phyloP scores from a whole-genome alignment of 495 filamentous ascomycete genomes.

The Aspergillus indologenus region DNA sequence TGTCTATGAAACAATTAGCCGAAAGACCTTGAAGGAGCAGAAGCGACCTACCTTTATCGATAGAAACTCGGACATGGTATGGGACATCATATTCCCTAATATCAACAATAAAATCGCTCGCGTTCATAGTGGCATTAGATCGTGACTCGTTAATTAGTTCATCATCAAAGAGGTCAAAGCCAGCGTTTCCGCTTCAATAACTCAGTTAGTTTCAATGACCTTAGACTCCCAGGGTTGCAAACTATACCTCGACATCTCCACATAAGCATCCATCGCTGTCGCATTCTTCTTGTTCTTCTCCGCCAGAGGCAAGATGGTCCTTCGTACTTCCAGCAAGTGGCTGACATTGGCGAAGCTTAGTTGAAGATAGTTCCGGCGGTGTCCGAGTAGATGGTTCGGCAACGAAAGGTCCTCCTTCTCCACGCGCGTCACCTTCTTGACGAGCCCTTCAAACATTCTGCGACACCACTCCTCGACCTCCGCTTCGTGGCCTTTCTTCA shows the following conservation, averaged over 20 bases:
- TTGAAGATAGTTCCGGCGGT: conserved; percentile 80
- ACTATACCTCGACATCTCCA: conserved; percentile 84
- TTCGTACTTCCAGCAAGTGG: conserved; percentile 79
- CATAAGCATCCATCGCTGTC: conserved; percentile 97
- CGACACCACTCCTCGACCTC: conserved; percentile 97
- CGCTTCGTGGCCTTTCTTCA: conserved; percentile 79
- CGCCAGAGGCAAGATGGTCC: conserved; percentile 81
- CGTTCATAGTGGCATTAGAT: conserved; percentile 77
- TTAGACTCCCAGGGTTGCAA: not conserved
- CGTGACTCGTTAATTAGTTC: conserved; percentile 80
- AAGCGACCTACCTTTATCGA: conserved; percentile 72
- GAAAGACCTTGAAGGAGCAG: not conserved
- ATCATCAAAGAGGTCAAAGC: conserved; percentile 96
- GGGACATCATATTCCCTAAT: conserved; percentile 99
- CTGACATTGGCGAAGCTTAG: conserved; percentile 82
- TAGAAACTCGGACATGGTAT: conserved; percentile 97
- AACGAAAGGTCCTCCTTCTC: conserved; percentile 94
- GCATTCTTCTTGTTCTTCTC: conserved; percentile 95
- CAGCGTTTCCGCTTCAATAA: conserved; percentile 65
- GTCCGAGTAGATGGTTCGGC: conserved; percentile 94
- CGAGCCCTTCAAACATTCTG: conserved; percentile 75
- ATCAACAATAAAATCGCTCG: conserved; percentile 97
- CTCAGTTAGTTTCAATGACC: conserved; percentile 26
- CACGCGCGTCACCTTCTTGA: conserved; percentile 72
- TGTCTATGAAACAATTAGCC: conserved; percentile 53